Base-by-base conservation (phyloP, 2,329 filamentous ascomycete species). In the Coniochaeta sp. region DNA sequence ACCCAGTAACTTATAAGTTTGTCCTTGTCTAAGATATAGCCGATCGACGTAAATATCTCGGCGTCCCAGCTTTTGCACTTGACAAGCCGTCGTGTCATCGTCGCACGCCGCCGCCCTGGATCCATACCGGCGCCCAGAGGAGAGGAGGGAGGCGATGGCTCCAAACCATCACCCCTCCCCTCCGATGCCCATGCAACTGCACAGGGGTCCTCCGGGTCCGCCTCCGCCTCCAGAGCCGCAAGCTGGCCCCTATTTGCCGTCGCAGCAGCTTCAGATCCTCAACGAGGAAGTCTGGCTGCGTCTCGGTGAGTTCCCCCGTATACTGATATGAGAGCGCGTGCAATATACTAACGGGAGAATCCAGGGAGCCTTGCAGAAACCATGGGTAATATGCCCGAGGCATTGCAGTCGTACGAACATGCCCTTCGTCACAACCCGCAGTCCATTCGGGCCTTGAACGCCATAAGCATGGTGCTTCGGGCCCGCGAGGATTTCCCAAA, bases 241-340 rank as follows among this genome's bases (percentile, higher is more conserved):
- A 67, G 81, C 80, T 62, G 77, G 74, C 55, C 82, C 85, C 66
- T 85, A 84, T 67, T 79, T 83, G 57, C 83, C 89, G 24, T 86
- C 89, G 66, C 89, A 93, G 67, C 89, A 91, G 71, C 85, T 96
- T 58, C 81, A 86, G 6, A 79, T 85, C 7, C 83, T 93, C 70
- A 98, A 96, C 69, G 93, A 98, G 76, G 82, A 83, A 56, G 87
- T 96, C 59, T 98, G 93, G 93, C 83, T 96, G 70, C 90, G 95
- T 72, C 89, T 98, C 67, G 93, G 92, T 96, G 88, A 64, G 86
- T 74, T 47, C 40, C 56, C 57, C 59, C 57, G 14, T 24, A 47
- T 17, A 14, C 24, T 60, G 58, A 56, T 26, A 52, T 65, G 65
- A 17, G 9, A n/a, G 30, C n/a, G 55, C 61, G 65, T 66, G n/a